A percentile compares a stretch with the other conserved stretches of the same genome.
phyloP scores from a whole-genome alignment of 805 yeast genomes.

The Metschnikowia anglica region DNA sequence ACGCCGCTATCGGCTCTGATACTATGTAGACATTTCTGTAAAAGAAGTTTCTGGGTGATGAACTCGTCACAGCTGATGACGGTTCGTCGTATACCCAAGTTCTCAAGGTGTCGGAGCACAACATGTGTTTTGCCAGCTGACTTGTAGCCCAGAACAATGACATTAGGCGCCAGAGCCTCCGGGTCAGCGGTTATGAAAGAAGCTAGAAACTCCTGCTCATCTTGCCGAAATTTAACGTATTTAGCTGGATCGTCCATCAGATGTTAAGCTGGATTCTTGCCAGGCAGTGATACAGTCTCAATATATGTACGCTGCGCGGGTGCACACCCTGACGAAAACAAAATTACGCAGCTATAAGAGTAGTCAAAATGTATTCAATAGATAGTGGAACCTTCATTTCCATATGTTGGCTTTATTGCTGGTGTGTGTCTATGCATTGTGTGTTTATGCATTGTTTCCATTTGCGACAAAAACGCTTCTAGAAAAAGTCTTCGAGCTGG shows the following conservation, averaged over 20 bases:
- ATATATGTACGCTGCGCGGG: background rate
- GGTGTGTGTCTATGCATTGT: too few species aligned
- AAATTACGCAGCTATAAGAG: too few species aligned
- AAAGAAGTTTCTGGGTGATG: constrained; percentile 39
- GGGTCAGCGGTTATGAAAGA: constrained; percentile 34
- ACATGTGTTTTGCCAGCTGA: constrained; percentile 50
- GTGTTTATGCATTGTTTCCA: background rate
- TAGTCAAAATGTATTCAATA: too few species aligned
- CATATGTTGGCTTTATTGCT: too few species aligned
- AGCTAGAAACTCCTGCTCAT: constrained; percentile 36
- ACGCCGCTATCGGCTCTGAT: constrained; percentile 39
- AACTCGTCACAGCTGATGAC: constrained; percentile 47
- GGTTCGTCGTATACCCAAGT: constrained; percentile 27
- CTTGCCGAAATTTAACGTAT: constrained; percentile 22
- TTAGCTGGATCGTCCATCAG: constrained; percentile 7
- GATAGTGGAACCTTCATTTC: too few species aligned
- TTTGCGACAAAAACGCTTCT: background rate
- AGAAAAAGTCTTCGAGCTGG: constrained; percentile 28
- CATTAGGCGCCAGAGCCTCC: constrained; percentile 31
- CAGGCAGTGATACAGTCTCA: background rate
- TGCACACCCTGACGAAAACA: background rate
- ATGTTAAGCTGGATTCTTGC: background rate
- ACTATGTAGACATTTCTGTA: constrained; percentile 41
- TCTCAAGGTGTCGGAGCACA: constrained; percentile 31
- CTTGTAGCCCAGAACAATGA: constrained; percentile 49